Evolutionary conservation across 768 basidiomycete species (phyloP).

Genomic region (Trametes gibbosa): DNA sequence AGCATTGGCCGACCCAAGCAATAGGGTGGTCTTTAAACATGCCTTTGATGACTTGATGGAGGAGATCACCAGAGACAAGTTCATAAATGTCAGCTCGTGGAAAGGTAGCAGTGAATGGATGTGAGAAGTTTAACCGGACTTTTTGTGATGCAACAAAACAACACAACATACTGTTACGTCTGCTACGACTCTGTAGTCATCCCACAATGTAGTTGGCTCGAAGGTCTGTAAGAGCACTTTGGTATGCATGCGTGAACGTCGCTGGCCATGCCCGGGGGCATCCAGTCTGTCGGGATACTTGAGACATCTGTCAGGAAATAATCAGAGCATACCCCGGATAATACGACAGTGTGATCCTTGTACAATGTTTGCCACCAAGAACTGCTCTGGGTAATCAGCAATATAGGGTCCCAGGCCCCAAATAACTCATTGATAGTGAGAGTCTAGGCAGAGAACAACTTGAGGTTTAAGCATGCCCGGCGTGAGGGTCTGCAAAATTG

Average conservation of each 20-base stretch:
- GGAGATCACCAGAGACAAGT: conserved; percentile 17
- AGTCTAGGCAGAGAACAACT: conserved; percentile 13
- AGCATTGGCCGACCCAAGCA: conserved; percentile 18
- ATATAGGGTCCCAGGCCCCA: conserved; percentile 24
- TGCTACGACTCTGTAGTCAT: conserved; percentile 14
- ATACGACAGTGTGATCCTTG: too few relatives aligned
- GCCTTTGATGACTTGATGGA: conserved; percentile 12
- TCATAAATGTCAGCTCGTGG: conserved; percentile 24
- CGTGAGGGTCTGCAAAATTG: conserved; percentile 6
- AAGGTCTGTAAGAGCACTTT: background rate
- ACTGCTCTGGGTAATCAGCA: conserved; percentile 25
- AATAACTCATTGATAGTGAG: conserved; percentile 14
- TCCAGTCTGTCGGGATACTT: background rate
- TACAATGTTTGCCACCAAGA: conserved; percentile 15
- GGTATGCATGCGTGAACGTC: conserved; percentile 2
- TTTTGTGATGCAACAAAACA: background rate
- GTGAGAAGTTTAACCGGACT: background rate
- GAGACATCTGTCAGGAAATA: too few relatives aligned
- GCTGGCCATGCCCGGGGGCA: too few relatives aligned
- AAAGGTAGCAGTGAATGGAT: conserved; percentile 23
- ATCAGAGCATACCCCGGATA: conserved; percentile 10
- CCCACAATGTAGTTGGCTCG: conserved; percentile 8
- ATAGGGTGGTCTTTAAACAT: conserved; percentile 25
- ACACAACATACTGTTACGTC: conserved; percentile 6
- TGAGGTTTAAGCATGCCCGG: conserved; percentile 11